Percentiles rank a stretch among this genome's conserved stretches.
These are phyloP conservation scores for Chlorella vulgaris DNA, from an alignment of 139 green algal species.

Conservation along the genomic window DNA sequence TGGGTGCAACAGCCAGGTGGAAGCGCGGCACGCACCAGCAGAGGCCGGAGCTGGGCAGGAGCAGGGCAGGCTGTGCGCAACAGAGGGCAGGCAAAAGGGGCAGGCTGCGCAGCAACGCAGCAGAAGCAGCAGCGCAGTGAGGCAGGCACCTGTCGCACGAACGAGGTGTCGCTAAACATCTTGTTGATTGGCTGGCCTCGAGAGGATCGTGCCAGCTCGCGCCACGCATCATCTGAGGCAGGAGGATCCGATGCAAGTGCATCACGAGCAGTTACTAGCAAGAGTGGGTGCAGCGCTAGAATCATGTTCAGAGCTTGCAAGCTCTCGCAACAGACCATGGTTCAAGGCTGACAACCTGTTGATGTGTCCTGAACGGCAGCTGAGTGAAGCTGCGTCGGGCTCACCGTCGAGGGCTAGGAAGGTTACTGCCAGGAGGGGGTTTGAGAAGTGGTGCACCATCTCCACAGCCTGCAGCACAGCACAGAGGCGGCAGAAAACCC, in stretches of 20 bases:
- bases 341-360: too few relatives aligned
- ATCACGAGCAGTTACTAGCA: too few relatives aligned
- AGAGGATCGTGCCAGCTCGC: background rate
- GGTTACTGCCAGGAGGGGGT: background rate
- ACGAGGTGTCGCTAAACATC: background rate
- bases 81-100: background rate
- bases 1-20: background rate
- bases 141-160: background rate
- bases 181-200: background rate
- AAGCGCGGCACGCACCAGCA: background rate
- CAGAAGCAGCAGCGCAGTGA: background rate
- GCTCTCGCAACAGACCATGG: too few relatives aligned
- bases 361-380: background rate
- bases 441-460: background rate
- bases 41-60: background rate
- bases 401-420: background rate
- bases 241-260: too few relatives aligned
- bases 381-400: background rate
- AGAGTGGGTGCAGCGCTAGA: too few relatives aligned
- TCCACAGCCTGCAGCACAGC: background rate
- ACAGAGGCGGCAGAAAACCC: background rate
- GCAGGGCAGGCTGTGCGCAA: background rate
- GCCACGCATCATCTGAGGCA: background rate
- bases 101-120: too few relatives aligned
- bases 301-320: too few relatives aligned